Base-by-base conservation (phyloP, 768 basidiomycete species). In the Dictyophora rubrovolvata region DNA sequence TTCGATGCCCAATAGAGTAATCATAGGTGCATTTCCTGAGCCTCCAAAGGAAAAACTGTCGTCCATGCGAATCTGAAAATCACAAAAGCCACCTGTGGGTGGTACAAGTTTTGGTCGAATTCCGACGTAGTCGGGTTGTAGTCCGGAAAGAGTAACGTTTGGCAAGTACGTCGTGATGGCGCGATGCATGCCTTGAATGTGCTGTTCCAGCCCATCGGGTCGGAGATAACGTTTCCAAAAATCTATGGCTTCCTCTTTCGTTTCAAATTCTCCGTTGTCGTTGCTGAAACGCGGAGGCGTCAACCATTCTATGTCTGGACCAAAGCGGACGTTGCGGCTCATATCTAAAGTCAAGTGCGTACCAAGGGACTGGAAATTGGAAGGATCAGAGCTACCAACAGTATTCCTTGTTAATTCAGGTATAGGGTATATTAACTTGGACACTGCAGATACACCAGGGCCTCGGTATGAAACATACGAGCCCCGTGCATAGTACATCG, bases 231-330 rank as follows among this genome's bases (percentile, higher is more conserved):
- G 72, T 21, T 70, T 74, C 93, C 93, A 96, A 66, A 90, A 93
- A 62, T 93, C 87, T 1, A 75, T 71, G 35, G 81, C 79, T 18
- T 77, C 75, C 55, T 69, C 68, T 58, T 77, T 69, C 37, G 56
- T 53, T 66, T 63, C 14, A 20, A 50, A 16, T 3, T 42, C 21
- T 35, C 59, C 22, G 79, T 78, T 52, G 16, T 62, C 63, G 21
- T 33, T 21, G 16, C 56, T 56, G 1, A 9, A 49, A 9, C 37
- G 33, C 1, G 63, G 62, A 1, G 85, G 82, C 1, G 78, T 74
- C 64, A 96, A 76, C 87, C 89, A 91, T 68, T 96, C 87, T 16
- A 96, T 77, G 67, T 97, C 92, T 5, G 95, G 95, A 0, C 95
- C 95, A 70, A 98, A 98, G 33, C 83, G 81, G 55, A 97, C 79